Conservation (phyloP, 495 filamentous ascomycete species). For the Bathelium albidoporum region DNA sequence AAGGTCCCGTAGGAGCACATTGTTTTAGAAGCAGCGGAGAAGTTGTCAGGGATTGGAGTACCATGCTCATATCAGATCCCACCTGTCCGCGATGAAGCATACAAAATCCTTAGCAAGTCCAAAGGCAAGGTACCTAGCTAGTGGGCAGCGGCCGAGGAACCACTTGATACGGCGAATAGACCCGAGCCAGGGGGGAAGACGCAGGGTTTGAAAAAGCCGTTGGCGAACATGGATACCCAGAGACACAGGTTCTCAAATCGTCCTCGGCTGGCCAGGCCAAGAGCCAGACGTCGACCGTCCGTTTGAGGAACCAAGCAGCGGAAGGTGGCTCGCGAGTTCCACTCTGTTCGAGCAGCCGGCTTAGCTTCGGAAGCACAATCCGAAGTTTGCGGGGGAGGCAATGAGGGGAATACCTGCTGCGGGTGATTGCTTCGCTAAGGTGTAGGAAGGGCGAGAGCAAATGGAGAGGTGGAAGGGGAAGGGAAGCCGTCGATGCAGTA, state of each 20-base stretch:
- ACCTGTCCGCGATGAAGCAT: not conserved
- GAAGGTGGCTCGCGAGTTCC: not conserved
- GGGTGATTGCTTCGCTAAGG: not conserved
- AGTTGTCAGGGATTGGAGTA: not conserved
- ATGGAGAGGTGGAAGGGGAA: not conserved
- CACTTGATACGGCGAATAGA: not conserved
- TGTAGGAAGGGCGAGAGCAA: not conserved
- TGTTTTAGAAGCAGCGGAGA: not conserved
- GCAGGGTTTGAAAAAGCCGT: not conserved
- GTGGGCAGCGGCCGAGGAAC: not conserved
- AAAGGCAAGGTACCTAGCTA: not conserved
- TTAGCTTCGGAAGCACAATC: not conserved
- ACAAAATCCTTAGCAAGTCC: not conserved
- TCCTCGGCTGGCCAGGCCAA: not conserved
- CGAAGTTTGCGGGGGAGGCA: not conserved
- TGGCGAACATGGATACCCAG: not conserved
- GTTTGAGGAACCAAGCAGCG: not conserved
- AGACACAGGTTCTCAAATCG: not conserved
- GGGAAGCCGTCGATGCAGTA: not conserved
- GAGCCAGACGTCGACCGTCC: not conserved
- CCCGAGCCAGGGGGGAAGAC: not conserved
- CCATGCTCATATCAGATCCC: not conserved
- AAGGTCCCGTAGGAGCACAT: not conserved
- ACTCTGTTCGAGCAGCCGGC: not conserved
- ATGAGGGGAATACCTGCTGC: not conserved